Evolutionary conservation across 2,329 filamentous ascomycete genomes (phyloP).

Genomic region (Botrytis deweyae): DNA sequence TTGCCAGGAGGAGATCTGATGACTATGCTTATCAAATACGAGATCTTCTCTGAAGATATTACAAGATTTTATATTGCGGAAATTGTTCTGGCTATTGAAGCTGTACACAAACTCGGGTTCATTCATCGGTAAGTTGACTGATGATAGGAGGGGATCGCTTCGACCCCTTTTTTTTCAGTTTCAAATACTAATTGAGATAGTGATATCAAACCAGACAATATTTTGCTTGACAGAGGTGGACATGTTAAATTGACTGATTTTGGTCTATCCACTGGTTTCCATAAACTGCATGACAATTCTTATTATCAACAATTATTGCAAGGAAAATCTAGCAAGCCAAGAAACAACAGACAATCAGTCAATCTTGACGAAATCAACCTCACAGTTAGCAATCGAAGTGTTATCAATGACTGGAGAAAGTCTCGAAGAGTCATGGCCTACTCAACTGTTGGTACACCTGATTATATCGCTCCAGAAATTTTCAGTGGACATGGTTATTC

Average conservation of each 20-base stretch:
- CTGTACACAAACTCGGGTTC: constrained; percentile 95
- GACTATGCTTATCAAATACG: constrained; percentile 99
- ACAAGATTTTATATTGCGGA: constrained; percentile 99
- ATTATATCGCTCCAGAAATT: constrained; percentile 98
- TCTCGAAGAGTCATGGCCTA: constrained; percentile 95
- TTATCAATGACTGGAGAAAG: constrained; percentile 98
- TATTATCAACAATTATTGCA: constrained; percentile 97
- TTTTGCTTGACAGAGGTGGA: constrained; percentile 88
- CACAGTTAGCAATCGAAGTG: constrained; percentile 93
- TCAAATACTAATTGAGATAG: constrained; percentile 46
- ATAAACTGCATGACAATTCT: constrained; percentile 95
- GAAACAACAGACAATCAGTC: constrained; percentile 83
- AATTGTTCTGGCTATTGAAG: constrained; percentile 96
- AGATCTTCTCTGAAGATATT: constrained; percentile 98
- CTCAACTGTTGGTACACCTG: constrained; percentile 95
- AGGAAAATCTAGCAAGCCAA: constrained; percentile 66
- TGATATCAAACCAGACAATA: constrained; percentile 99
- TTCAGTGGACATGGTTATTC: constrained; percentile 96
- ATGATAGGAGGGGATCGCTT: background rate
- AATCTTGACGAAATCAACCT: constrained; percentile 97
- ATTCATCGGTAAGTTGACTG: constrained; percentile 78
- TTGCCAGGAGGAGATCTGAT: constrained; percentile 96
- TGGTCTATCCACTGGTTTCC: constrained; percentile 94
- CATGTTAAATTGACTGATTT: constrained; percentile 99
- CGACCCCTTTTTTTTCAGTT: background rate